Conservation (phyloP, 1,284 basidiomycete species). For the Cryptococcus sp. region DNA sequence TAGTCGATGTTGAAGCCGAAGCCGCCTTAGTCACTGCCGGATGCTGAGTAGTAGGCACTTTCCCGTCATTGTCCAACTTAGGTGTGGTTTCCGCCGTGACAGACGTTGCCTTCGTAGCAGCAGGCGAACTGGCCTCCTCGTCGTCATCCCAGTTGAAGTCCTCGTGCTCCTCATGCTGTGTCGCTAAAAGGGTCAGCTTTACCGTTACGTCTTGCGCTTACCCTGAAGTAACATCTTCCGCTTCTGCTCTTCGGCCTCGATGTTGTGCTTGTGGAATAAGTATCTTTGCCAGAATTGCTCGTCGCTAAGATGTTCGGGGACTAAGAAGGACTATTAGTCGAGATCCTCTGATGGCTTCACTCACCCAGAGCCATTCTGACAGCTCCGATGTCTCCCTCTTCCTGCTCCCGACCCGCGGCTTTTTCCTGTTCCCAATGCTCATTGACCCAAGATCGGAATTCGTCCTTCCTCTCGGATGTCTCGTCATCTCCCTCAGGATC, state of each 20-base stretch:
- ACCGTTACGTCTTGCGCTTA: constrained; percentile 45
- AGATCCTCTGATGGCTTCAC: constrained; percentile 39
- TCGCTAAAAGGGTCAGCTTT: constrained; percentile 13
- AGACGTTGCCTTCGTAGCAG: constrained; percentile 4
- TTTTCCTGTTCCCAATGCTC: constrained; percentile 57
- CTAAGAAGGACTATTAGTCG: constrained; percentile 53
- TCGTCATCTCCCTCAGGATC: constrained; percentile 70
- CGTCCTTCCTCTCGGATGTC: constrained; percentile 56
- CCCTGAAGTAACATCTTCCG: constrained; percentile 79
- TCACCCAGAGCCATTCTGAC: constrained; percentile 64
- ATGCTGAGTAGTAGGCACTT: constrained; percentile 11
- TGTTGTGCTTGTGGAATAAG: constrained; percentile 86
- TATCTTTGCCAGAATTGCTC: constrained; percentile 86
- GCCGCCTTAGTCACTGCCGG: neutral
- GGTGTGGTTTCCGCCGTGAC: constrained; percentile 14
- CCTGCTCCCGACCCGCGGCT: constrained; percentile 49
- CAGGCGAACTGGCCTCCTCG: constrained; percentile 26
- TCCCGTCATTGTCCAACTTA: constrained; percentile 15
- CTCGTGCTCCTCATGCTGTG: constrained; percentile 35
- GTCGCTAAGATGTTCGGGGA: constrained; percentile 68
- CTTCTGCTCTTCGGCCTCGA: constrained; percentile 76
- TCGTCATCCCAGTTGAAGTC: constrained; percentile 56
- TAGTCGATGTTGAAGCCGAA: constrained; percentile 34
- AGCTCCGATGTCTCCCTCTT: constrained; percentile 59
- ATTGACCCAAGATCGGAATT: constrained; percentile 66